Evolutionary conservation across 1,284 basidiomycete species (phyloP), one percentile per base, ranked within the genome.

Genomic region (Phaffia rhodozyma): DNA sequence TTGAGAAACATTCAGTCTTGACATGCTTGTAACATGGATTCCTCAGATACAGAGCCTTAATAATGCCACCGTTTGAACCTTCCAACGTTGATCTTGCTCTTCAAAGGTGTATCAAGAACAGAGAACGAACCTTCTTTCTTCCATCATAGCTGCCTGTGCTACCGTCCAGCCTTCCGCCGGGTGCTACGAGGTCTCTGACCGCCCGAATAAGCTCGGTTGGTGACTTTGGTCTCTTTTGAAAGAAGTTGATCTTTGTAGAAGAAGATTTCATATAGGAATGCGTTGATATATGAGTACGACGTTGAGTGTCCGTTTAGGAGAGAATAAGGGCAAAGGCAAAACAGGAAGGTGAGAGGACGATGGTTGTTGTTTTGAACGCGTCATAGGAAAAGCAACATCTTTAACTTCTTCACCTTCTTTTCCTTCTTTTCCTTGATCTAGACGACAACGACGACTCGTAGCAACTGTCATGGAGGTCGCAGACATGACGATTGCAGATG

Each of bases 171-270:
- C 62, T 52, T 34, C 67, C 67, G 1, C 55, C 52, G 20, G 57
- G 65, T 11, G 66, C 66, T 51, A 68, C 34, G 4, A 61, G 59
- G 38, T 69, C 68, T 25, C 59, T 57, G 55, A 69, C 67, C 23
- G 56, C 52, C n/a, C 58, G 62, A 53, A 69, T 67, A 55, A 68
- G 53, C 27, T 69, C 68, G 5, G 58, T 57, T 2, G 67, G 67
- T 21, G 66, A 61, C 58, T 66, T 67, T 47, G 66, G 63, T 18
- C 57, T 50, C 60, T 60, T 61, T 3, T 61, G 61, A 55, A 70
- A 70, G 66, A 70, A 70, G 67, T 70, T 70, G 66, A 70, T 69
- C 34, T 57, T 63, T 32, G 18, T 61, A 29, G 25, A 57, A 21
- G 61, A 57, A 21, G 53, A 56, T 30, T 56, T 56, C 54, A 57